Evolutionary conservation across 768 basidiomycete genomes (phyloP).

Genomic region (Lanmaoa pseudosensibilis): DNA sequence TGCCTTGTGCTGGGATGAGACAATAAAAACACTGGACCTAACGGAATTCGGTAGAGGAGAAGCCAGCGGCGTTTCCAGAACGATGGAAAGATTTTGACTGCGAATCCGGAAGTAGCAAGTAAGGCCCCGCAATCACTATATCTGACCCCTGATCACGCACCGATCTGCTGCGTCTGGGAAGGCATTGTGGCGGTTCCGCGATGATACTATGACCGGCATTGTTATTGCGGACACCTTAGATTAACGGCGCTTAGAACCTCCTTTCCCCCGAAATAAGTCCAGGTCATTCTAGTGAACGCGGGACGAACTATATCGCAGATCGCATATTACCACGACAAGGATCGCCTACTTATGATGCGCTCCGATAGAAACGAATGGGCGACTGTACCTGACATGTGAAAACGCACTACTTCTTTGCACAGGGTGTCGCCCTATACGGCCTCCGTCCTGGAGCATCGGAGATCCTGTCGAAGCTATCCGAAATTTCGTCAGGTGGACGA

Average conservation of each 20-base stretch:
- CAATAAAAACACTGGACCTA: neutral
- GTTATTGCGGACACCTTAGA: conserved; percentile 23
- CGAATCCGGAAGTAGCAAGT: conserved; percentile 30
- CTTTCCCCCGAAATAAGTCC: conserved; percentile 9
- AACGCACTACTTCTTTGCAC: conserved; percentile 4
- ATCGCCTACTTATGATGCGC: neutral
- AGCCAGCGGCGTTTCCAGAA: conserved; percentile 27
- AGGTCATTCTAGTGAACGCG: conserved; percentile 5
- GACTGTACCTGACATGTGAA: neutral
- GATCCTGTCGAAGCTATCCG: conserved; percentile 8
- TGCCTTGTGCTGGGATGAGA: conserved; percentile 4
- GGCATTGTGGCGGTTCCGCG: conserved; percentile 30
- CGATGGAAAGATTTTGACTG: conserved; percentile 22
- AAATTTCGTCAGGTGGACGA: conserved; percentile 4
- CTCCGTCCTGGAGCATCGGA: conserved; percentile 15
- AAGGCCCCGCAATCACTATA: conserved; percentile 25
- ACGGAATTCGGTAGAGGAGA: conserved; percentile 12
- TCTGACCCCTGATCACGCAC: conserved; percentile 23
- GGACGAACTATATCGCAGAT: conserved; percentile 5
- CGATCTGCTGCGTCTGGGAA: conserved; percentile 29
- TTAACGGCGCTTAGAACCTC: conserved; percentile 18
- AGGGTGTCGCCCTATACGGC: neutral
- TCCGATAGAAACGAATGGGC: conserved; percentile 7
- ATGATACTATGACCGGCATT: conserved; percentile 23
- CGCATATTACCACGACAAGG: neutral